Base-by-base conservation (phyloP, 2,329 filamentous ascomycete species). In the Penicillium hesseltinei region DNA sequence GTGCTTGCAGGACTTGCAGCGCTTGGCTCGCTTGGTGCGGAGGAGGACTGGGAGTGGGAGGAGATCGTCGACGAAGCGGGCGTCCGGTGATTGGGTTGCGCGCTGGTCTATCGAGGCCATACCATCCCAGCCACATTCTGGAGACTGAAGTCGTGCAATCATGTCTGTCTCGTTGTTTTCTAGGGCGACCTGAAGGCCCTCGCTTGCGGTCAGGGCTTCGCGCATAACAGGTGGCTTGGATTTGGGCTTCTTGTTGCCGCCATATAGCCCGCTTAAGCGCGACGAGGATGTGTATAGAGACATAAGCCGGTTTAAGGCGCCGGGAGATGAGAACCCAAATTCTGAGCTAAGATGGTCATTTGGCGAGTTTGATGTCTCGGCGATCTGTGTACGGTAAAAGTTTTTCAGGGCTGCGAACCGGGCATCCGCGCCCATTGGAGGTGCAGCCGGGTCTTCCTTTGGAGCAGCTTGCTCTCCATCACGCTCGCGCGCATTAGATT, bases 11-110 rank as follows among this genome's bases (percentile, higher is more conserved):
- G 88, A 84, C 50, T 91, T 89, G 75, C 94, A 99, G 45, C 94
- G 90, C 77, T 97, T 97, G 21, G 91, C 92, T 38, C 93, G 89
- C 71, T 97, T 97, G 0, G 93, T 96, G 56, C 91, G 88, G 15
- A 99, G 84, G 2, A 95, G 83, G 17, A 90, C 88, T 0, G 92
- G 88, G 15, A 92, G 83, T 0, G 94, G 94, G 29, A 91, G 88
- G 5, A 97, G 84, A 21, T 93, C 85, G 52, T 88, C 83, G 2
- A 84, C 77, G 70, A 94, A 92, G 7, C 83, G 84, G 2, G 83
- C 77, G 39, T 80, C 73, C 65, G 74, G 71, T 61, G 75, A 69
- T 71, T 84, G 75, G 75, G 81, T 69, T 64, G 74, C 47, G 69
- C 81, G 73, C 70, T 88, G 86, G 5, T 78, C 71, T 11, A 76